Percentiles rank a stretch among this genome's conserved stretches.
Evolutionary conservation across 139 green algal genomes (phyloP).

Genomic region (Edaphochlamys debaryana): DNA sequence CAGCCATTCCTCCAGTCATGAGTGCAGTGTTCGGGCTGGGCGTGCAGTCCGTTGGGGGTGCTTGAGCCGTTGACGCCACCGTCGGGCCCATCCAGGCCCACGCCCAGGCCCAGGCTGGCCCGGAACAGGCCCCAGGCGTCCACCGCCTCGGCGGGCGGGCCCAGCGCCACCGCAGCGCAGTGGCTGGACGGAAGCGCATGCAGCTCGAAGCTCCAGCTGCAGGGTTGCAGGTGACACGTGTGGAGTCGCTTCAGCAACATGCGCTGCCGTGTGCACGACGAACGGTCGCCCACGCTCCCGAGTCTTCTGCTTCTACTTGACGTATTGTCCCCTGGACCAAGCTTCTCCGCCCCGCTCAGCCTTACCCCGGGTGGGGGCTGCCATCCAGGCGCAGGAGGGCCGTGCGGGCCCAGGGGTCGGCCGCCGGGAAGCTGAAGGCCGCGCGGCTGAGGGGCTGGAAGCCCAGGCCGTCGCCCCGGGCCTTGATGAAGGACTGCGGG

Average conservation of each 20-base stretch:
- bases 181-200: slow-evolving; percentile 1
- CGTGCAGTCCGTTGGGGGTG: too few relatives aligned
- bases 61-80: too few relatives aligned
- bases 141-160: background rate
- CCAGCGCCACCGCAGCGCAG: slow-evolving; percentile 28
- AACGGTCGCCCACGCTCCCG: too few relatives aligned
- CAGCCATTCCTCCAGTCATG: too few relatives aligned
- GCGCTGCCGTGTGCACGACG: background rate
- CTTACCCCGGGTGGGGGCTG: background rate
- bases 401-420: background rate
- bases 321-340: background rate
- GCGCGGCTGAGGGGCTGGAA: slow-evolving; percentile 54
- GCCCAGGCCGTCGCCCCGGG: slow-evolving; percentile 55
- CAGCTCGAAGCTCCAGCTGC: slow-evolving; percentile 23
- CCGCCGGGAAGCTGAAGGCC: slow-evolving; percentile 15
- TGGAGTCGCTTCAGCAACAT: background rate
- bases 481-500: slow-evolving; percentile 55
- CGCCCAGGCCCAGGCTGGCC: too few relatives aligned
- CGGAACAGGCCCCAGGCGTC: slow-evolving; percentile 13
- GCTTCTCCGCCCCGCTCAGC: too few relatives aligned
- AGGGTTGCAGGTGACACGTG: background rate
- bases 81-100: too few relatives aligned
- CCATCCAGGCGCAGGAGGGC: slow-evolving; percentile 17
- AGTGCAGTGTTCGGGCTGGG: too few relatives aligned
- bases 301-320: background rate